These are phyloP conservation scores for Teratosphaeria gauchensis DNA, from an alignment of 2,329 filamentous ascomycete species.

Conservation along the genomic window DNA sequence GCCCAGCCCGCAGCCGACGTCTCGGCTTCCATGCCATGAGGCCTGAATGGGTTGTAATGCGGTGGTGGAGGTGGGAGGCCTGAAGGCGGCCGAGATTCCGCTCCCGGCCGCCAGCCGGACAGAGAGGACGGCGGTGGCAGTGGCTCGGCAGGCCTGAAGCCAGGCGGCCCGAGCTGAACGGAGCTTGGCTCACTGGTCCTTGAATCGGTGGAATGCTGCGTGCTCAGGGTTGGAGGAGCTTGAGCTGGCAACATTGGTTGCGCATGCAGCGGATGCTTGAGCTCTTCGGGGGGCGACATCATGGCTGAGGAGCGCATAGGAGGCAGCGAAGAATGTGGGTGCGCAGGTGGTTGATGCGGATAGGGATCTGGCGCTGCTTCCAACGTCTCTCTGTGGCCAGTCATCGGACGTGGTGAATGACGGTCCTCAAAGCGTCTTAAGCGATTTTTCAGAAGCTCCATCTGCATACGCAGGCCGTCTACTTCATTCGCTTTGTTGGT, in stretches of 20 bases:
- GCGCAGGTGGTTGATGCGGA: constrained; percentile 5
- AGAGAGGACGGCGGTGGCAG: constrained; percentile 18
- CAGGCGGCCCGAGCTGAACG: constrained; percentile 2
- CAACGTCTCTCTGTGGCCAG: background rate
- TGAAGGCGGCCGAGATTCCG: constrained; percentile 9
- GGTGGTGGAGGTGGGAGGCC: constrained; percentile 9
- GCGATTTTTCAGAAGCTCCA: constrained; percentile 40
- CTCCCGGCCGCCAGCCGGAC: constrained; percentile 21
- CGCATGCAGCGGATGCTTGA: constrained; percentile 9
- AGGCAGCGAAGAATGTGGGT: constrained; percentile 14
- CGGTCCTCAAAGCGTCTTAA: constrained; percentile 28
- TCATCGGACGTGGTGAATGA: constrained; percentile 3
- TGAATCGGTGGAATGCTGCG: constrained; percentile 9
- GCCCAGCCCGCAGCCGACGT: constrained; percentile 30
- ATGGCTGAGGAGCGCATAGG: constrained; percentile 17
- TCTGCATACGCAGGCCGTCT: constrained; percentile 36
- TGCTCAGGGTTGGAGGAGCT: constrained; percentile 5
- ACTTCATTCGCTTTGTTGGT: constrained; percentile 37
- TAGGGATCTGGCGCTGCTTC: constrained; percentile 1
- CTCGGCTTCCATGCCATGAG: constrained; percentile 15
- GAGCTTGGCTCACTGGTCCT: constrained; percentile 5
- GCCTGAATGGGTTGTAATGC: constrained; percentile 9
- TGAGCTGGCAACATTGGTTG: constrained; percentile 3
- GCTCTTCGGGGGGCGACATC: constrained; percentile 10
- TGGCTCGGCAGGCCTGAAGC: constrained; percentile 7